Evolutionary conservation across 306 rosid species (phyloP).

Genomic region (Pyrus betulifolia): DNA sequence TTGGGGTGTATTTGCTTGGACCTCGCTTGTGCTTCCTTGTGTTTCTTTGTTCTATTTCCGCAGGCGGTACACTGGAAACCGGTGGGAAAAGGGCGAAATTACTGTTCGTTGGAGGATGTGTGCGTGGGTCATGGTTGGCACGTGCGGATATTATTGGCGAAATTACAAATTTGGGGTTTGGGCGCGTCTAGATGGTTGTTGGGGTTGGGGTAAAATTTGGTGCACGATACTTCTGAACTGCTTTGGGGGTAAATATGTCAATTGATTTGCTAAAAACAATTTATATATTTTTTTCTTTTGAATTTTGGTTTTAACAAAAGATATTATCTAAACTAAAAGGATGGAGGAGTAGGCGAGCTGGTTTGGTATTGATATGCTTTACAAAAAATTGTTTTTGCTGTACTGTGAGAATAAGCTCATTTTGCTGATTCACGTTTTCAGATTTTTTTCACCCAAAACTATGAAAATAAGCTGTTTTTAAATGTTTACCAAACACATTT

Average conservation of each 20-base stretch:
- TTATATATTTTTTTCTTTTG: too few relatives aligned
- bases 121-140: not conserved
- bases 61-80: not conserved
- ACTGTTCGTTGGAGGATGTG: not conserved
- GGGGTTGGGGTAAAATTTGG: not conserved
- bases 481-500: too few relatives aligned
- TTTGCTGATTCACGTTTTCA: too few relatives aligned
- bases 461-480: too few relatives aligned
- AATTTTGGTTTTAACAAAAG: too few relatives aligned
- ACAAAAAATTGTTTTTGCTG: too few relatives aligned
- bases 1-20: not conserved
- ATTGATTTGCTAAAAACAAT: not conserved
- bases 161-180: slow-evolving; percentile 20
- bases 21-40: slow-evolving; percentile 54
- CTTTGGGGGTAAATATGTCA: not conserved
- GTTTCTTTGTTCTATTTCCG: not conserved
- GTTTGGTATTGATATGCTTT: too few relatives aligned
- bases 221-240: not conserved
- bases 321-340: too few relatives aligned
- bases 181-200: not conserved
- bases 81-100: not conserved
- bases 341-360: too few relatives aligned
- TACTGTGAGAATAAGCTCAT: too few relatives aligned
- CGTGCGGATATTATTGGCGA: not conserved
- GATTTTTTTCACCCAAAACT: too few relatives aligned